Evolutionary conservation across 805 yeast genomes (phyloP), one percentile per base, ranked within the genome.

Genomic region (Metschnikowia colocasiae): DNA sequence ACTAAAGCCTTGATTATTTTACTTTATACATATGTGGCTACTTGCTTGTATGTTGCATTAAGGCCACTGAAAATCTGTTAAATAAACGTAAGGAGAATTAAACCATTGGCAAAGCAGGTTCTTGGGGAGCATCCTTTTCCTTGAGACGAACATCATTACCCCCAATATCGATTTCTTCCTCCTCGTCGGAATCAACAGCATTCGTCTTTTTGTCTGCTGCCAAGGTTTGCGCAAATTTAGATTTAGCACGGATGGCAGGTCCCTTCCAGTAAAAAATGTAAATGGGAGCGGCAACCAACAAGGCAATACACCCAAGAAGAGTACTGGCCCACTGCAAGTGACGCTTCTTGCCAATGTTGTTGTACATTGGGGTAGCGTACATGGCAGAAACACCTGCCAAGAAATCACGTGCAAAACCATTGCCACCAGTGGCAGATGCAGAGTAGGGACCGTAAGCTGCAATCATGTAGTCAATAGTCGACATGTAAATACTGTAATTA

Each of bases 341-440:
- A 39, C 49, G 50, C 31, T 49, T 59, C 3, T 51, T 52, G 10
- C 67, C 66, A 35, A 68, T 67, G 31, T 69, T 66, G 10, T 44
- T 51, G 54, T 65, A 70, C 64, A 70, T 51, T 13, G 75, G 74
- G 3, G 62, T 60, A 19, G 74, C 63, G 44, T 61, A 67, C 67
- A 69, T 65, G 12, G 71, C 61, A 8, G 70, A 53, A 36, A 70
- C 56, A 50, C 75, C 75, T 1, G 74, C 74, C 37, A 70, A 51
- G 47, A 69, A 63, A 45, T 70, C 75, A 39, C 75, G 61, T 13
- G 74, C 68, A 49, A 68, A 69, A 5, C 73, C 75, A 47, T 70
- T 70, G 29, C 74, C 74, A 7, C 74, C 74, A 3, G 74, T 68
- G 6, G 75, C 74, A 13, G 74, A 68, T 0, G 75, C 73, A 26